A percentile compares a stretch with the other conserved stretches of the same genome.
These are phyloP conservation scores for Boletus huronensis DNA, from an alignment of 768 basidiomycete species.

Conservation along the genomic window DNA sequence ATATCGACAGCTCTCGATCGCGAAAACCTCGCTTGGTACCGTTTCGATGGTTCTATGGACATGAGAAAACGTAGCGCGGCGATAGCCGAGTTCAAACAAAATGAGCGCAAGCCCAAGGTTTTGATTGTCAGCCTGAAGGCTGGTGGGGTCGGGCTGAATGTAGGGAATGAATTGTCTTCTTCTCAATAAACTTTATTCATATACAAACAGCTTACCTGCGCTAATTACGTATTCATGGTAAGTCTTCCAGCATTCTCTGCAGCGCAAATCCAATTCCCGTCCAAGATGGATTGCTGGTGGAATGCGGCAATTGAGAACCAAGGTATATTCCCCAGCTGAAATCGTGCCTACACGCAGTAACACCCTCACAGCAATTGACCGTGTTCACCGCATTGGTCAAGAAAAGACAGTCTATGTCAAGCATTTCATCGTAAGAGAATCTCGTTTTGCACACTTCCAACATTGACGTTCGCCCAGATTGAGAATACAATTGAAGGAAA, in stretches of 20 bases:
- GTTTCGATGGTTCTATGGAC: constrained; percentile 93
- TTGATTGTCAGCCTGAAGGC: constrained; percentile 81
- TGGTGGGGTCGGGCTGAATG: constrained; percentile 88
- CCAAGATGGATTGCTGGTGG: constrained; percentile 92
- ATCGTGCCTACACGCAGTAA: constrained; percentile 3
- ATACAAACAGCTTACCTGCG: constrained; percentile 57
- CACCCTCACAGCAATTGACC: constrained; percentile 65
- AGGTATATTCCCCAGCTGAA: constrained; percentile 39
- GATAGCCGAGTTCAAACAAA: constrained; percentile 70
- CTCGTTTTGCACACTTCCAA: neutral
- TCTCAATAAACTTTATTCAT: neutral
- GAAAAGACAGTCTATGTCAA: constrained; percentile 79
- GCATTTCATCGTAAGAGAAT: constrained; percentile 69
- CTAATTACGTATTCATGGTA: constrained; percentile 87
- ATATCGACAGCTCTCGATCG: constrained; percentile 69
- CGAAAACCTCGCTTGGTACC: constrained; percentile 63
- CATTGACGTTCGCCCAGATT: constrained; percentile 41
- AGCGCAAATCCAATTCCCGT: constrained; percentile 1
- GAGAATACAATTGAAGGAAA: constrained; percentile 74
- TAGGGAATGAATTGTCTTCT: constrained; percentile 34
- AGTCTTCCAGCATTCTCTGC: constrained; percentile 4
- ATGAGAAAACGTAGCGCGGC: constrained; percentile 76
- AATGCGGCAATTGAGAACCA: constrained; percentile 81
- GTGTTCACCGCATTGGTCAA: constrained; percentile 83
- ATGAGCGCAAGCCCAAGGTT: constrained; percentile 69